Evolutionary conservation across 2,329 filamentous ascomycete genomes (phyloP).

Genomic region (Blastomyces emzantsi): DNA sequence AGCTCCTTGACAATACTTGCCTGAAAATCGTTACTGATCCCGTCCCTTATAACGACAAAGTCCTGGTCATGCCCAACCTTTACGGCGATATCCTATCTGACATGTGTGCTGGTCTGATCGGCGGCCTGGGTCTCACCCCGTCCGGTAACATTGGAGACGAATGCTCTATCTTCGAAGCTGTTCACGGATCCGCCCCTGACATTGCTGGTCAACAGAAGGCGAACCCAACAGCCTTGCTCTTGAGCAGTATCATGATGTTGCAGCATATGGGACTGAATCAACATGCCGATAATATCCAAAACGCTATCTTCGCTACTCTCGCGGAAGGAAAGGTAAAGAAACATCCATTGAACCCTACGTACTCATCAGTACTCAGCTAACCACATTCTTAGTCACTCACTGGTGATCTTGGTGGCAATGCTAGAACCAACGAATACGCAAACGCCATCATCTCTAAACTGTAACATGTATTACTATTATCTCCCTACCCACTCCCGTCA

Average conservation of each 20-base stretch:
- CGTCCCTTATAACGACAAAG: conserved; percentile 96
- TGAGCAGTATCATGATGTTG: conserved; percentile 99
- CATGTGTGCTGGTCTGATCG: conserved; percentile 98
- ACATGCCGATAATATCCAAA: conserved; percentile 81
- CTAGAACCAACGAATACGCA: conserved; percentile 93
- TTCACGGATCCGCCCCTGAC: conserved; percentile 94
- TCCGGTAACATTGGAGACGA: conserved; percentile 98
- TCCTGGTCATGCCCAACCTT: conserved; percentile 93
- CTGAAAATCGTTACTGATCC: conserved; percentile 98
- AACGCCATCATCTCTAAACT: conserved; percentile 72
- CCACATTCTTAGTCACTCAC: conserved; percentile 56
- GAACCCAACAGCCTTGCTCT: conserved; percentile 92
- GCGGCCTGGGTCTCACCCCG: conserved; percentile 91
- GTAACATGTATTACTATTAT: conserved; percentile 24
- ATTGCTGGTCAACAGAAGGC: conserved; percentile 93
- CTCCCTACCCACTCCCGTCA: conserved; percentile 21
- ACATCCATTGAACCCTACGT: background rate
- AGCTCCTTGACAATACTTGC: conserved; percentile 98
- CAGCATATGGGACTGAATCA: conserved; percentile 89
- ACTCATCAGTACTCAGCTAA: background rate
- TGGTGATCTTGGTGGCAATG: conserved; percentile 89
- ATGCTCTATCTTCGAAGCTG: conserved; percentile 99
- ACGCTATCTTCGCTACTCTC: conserved; percentile 88
- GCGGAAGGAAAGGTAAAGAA: conserved; percentile 75
- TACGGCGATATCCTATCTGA: conserved; percentile 99